phyloP scores from a whole-genome alignment of 768 basidiomycete species.

The Trametes meyenii region DNA sequence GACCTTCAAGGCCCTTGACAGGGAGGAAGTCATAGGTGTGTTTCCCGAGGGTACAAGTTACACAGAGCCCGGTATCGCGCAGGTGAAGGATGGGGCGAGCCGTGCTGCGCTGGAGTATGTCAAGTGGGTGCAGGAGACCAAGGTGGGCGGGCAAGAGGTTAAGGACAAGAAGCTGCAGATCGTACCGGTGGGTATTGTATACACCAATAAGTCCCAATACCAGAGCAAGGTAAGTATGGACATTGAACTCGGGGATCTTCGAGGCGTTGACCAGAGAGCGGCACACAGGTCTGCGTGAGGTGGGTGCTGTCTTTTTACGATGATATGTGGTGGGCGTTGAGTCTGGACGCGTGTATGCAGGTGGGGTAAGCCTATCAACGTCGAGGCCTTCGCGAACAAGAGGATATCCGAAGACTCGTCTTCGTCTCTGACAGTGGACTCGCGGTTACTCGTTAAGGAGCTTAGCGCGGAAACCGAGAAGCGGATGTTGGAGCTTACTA shows the following conservation, averaged over 20 bases:
- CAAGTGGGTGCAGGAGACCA: slow-evolving; percentile 56
- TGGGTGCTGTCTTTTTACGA: background rate
- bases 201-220: slow-evolving; percentile 94
- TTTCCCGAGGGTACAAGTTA: slow-evolving; percentile 95
- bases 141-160: slow-evolving; percentile 44
- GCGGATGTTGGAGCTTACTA: slow-evolving; percentile 70
- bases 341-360: slow-evolving; percentile 40
- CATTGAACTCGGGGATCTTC: background rate
- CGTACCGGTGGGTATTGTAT: slow-evolving; percentile 87
- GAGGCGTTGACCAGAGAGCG: background rate
- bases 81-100: slow-evolving; percentile 89
- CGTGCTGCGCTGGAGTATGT: slow-evolving; percentile 94
- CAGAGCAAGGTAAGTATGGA: slow-evolving; percentile 71
- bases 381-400: slow-evolving; percentile 71
- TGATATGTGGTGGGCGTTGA: background rate
- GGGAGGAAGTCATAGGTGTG: slow-evolving; percentile 81
- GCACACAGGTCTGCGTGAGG: slow-evolving; percentile 62
- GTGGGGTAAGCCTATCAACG: slow-evolving; percentile 78
- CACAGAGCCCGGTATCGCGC: slow-evolving; percentile 89
- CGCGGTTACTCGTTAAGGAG: slow-evolving; percentile 79
- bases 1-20: slow-evolving; percentile 82
- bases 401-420: slow-evolving; percentile 61
- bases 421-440: slow-evolving; percentile 35
- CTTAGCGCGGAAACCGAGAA: slow-evolving; percentile 76
- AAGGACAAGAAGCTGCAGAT: slow-evolving; percentile 45